Conservation (phyloP, 2,329 filamentous ascomycete genomes). For the Diaporthe capsici region DNA sequence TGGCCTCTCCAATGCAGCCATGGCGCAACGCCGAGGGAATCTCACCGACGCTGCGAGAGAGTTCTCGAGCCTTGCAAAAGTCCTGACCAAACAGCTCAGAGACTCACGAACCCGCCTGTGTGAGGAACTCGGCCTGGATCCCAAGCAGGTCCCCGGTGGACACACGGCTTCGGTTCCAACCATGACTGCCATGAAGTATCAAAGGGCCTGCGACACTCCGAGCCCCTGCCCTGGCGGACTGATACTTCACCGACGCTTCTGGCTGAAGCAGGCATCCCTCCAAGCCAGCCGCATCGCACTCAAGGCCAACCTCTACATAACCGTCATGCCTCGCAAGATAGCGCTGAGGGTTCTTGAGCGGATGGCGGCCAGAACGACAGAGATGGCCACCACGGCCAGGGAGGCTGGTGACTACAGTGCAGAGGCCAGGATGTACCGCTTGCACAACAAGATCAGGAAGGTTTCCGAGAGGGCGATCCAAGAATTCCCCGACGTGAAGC, state of each 20-base stretch:
- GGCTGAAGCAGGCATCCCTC: neutral
- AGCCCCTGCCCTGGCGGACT: neutral
- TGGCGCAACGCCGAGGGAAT: neutral
- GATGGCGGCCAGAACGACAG: neutral
- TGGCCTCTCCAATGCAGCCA: too few relatives aligned
- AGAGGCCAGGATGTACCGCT: neutral
- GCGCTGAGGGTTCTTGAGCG: neutral
- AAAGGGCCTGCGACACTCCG: neutral
- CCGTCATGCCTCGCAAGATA: neutral
- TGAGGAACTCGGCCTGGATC: slow-evolving; percentile 5
- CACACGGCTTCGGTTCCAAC: neutral
- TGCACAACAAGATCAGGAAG: slow-evolving; percentile 17
- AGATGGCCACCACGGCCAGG: slow-evolving; percentile 3
- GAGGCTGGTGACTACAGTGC: neutral
- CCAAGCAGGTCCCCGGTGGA: neutral
- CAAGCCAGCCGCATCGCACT: slow-evolving; percentile 2
- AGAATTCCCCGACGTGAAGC: neutral
- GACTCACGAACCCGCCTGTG: neutral
- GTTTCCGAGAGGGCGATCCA: slow-evolving; percentile 10
- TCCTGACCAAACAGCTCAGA: neutral
- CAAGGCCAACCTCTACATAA: neutral
- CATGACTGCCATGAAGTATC: neutral
- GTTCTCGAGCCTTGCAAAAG: neutral
- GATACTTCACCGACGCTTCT: neutral
- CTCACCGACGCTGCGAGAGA: neutral